These are phyloP conservation scores for Sporothrix variecibatus DNA, from an alignment of 2,329 filamentous ascomycete species.

Conservation along the genomic window DNA sequence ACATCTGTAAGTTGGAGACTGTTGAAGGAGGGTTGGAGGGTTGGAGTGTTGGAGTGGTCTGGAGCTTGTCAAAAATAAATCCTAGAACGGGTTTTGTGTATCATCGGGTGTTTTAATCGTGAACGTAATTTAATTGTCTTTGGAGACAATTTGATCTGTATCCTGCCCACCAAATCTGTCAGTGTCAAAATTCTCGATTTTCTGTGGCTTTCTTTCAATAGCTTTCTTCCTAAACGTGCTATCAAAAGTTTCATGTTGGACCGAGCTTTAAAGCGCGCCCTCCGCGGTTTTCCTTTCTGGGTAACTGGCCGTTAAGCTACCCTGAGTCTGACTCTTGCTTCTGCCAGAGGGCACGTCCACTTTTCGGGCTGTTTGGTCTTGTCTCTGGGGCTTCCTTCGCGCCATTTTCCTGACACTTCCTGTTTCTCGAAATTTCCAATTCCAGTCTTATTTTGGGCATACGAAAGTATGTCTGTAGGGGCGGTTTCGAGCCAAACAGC, in stretches of 20 bases:
- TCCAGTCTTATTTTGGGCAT: background rate
- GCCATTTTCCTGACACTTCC: background rate
- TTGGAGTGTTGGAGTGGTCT: background rate
- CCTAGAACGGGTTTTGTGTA: background rate
- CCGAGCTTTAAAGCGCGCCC: too few relatives aligned
- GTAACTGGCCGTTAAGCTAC: background rate
- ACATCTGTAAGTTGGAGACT: background rate
- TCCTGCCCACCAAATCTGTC: background rate
- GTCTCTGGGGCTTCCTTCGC: background rate
- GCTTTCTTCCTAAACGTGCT: background rate
- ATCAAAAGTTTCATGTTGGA: background rate
- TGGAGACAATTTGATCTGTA: background rate
- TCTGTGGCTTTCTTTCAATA: too few relatives aligned
- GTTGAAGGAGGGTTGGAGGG: background rate
- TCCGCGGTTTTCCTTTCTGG: background rate
- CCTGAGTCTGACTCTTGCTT: background rate
- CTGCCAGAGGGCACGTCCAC: background rate
- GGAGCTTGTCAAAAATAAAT: background rate
- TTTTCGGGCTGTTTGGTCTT: background rate
- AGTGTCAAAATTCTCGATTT: background rate
- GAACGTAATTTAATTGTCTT: background rate
- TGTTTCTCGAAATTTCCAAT: background rate
- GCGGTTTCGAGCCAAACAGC: background rate
- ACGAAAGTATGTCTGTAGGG: too few relatives aligned
- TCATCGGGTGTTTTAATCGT: background rate